Evolutionary conservation across 2,329 filamentous ascomycete species (phyloP), one percentile per base, ranked within the genome.

Genomic region (Sclerotinia borealis): DNA sequence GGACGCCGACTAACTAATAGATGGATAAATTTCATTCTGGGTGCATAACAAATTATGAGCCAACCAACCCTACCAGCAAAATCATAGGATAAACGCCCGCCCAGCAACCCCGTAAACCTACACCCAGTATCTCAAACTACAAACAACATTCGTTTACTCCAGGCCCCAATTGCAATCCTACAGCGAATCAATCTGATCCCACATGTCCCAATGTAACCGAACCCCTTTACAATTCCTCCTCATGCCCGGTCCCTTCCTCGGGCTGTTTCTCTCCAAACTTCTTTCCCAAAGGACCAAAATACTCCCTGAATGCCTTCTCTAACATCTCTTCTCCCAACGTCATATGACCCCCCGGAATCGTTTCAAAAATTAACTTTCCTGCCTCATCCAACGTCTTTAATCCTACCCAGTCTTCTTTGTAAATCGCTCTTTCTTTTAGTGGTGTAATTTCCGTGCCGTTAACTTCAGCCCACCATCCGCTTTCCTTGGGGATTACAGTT

Each of bases 391-490:
- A 78, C 70, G 79, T 78, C 75, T 84, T 90, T 75, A 99, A 79
- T 0, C 95, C 95, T 34, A 99, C 79, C 95, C 95, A 99, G 78
- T 99, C 93, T 77, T 98, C 89, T 69, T 83, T 85, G 76, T 97
- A 99, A 2, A 98, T 79, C 34, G 77, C 75, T 64, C 91, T 81
- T 59, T 92, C 83, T 68, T 84, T 81, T 74, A 99, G 77, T 19
- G 82, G 82, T 51, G 85, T 90, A 27, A 86, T 80, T 65, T 86
- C 82, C 4, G 86, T 90, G 39, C 79, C 80, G 75, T 95, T 92
- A 54, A 95, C 88, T 75, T 98, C 92, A 45, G 87, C 85, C 75
- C 98, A 99, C 90, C 92, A 97, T 6, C 88, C 83, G 47, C 87
- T 91, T 81, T 97, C 90, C 80, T 93, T 96, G 47, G 95, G 95